A percentile compares a stretch with the other conserved stretches of the same genome.
phyloP scores from a whole-genome alignment of 2,329 filamentous ascomycete genomes.

The Dactylellina drechsleri region DNA sequence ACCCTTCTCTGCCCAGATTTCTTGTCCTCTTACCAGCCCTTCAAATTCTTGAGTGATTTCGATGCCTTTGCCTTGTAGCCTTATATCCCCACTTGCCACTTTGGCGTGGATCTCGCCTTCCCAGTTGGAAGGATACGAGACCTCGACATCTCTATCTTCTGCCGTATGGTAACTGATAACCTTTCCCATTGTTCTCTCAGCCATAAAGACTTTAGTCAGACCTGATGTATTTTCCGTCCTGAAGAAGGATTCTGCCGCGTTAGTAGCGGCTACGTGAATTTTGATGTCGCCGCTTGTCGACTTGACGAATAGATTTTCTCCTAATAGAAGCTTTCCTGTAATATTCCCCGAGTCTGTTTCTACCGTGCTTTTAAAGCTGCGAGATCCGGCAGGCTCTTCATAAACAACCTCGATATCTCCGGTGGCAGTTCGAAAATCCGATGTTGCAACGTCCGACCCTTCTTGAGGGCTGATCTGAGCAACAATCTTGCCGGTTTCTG shows the following conservation, averaged over 20 bases:
- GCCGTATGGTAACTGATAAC: constrained; percentile 34
- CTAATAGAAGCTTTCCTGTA: constrained; percentile 20
- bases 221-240: constrained; percentile 36
- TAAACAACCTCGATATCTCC: constrained; percentile 31
- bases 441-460: constrained; percentile 20
- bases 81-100: constrained; percentile 26
- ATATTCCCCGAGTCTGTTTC: constrained; percentile 22
- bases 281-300: constrained; percentile 38
- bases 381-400: background rate
- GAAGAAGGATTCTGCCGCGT: constrained; percentile 17
- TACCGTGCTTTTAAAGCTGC: constrained; percentile 19
- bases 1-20: constrained; percentile 50
- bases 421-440: constrained; percentile 18
- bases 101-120: constrained; percentile 51
- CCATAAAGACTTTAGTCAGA: constrained; percentile 19
- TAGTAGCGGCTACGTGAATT: constrained; percentile 19
- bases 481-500: constrained; percentile 27
- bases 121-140: constrained; percentile 37
- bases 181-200: background rate
- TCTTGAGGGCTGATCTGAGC: constrained; percentile 18
- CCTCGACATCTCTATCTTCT: constrained; percentile 22
- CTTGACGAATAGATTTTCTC: constrained; percentile 29
- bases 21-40: constrained; percentile 35
- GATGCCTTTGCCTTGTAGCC: constrained; percentile 22
- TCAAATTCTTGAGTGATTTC: constrained; percentile 30